Conservation (phyloP, 2,329 filamentous ascomycete genomes). For the Cadophora malorum region DNA sequence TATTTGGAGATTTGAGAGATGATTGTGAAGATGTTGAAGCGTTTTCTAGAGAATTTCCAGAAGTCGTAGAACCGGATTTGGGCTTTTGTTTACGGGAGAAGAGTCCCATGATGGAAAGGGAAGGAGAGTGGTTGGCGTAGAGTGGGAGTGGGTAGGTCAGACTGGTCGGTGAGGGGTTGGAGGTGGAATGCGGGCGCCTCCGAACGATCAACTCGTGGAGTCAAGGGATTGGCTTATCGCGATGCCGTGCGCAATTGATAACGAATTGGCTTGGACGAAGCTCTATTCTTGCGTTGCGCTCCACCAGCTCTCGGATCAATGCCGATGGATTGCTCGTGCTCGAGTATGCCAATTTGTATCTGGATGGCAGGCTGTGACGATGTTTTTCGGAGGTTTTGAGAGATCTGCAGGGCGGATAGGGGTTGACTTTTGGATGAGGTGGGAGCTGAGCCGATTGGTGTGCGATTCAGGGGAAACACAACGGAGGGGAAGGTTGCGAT, state of each 20-base stretch:
- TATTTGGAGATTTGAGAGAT: slow-evolving; percentile 41
- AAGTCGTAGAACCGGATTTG: slow-evolving; percentile 30
- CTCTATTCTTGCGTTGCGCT: slow-evolving; percentile 1
- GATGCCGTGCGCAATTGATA: slow-evolving; percentile 9
- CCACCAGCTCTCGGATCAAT: not conserved
- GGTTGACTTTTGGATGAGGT: not conserved
- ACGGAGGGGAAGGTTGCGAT: not conserved
- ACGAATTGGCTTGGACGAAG: not conserved
- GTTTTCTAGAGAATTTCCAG: slow-evolving; percentile 37
- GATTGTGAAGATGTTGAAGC: slow-evolving; percentile 40
- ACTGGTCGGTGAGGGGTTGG: not conserved
- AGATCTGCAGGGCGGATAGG: slow-evolving; percentile 13
- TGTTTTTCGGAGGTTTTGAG: slow-evolving; percentile 1
- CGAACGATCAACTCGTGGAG: slow-evolving; percentile 12
- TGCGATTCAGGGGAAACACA: slow-evolving; percentile 9
- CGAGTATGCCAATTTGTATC: not conserved
- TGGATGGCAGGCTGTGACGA: slow-evolving; percentile 12
- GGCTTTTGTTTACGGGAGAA: slow-evolving; percentile 44
- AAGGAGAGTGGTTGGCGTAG: slow-evolving; percentile 10
- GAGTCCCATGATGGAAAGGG: slow-evolving; percentile 39
- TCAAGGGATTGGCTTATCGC: slow-evolving; percentile 15
- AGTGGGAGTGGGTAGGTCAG: slow-evolving; percentile 11
- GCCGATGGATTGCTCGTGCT: not conserved
- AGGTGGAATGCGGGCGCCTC: slow-evolving; percentile 6
- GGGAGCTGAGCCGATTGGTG: slow-evolving; percentile 15